Percentiles rank a stretch among this genome's conserved stretches.
Evolutionary conservation across 257 asterid species (phyloP).

Genomic region (Solanum tarapatanum): DNA sequence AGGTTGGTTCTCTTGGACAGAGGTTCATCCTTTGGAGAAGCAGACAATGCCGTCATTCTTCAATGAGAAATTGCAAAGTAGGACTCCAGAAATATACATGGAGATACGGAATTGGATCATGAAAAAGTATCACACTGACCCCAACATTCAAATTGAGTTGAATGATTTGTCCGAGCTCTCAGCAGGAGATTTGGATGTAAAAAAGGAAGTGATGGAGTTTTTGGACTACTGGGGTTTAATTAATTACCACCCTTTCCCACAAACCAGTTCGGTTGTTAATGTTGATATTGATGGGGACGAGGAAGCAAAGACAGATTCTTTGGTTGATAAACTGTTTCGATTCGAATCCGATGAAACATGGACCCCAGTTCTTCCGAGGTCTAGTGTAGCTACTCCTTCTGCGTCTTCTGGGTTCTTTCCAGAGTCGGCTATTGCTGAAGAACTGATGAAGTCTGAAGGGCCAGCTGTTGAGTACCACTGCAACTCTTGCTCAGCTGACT

Average conservation of each 20-base stretch:
- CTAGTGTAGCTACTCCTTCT: conserved; percentile 36
- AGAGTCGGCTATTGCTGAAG: conserved; percentile 63
- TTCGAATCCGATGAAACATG: conserved; percentile 63
- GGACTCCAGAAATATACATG: conserved; percentile 67
- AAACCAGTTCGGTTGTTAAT: conserved; percentile 27
- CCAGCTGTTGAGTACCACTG: conserved; percentile 89
- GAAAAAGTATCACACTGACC: conserved; percentile 70
- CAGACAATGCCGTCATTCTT: conserved; percentile 74
- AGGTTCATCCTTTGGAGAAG: conserved; percentile 78
- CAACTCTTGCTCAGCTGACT: conserved; percentile 94
- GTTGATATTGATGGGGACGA: conserved; percentile 35
- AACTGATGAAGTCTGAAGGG: conserved; percentile 80
- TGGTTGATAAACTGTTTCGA: conserved; percentile 55
- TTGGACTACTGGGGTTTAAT: conserved; percentile 98
- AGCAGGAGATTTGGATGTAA: conserved; percentile 61
- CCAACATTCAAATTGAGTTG: conserved; percentile 41
- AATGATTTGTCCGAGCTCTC: conserved; percentile 72
- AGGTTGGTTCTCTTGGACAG: conserved; percentile 99
- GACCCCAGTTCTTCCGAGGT: conserved; percentile 39
- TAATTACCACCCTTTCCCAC: conserved; percentile 82
- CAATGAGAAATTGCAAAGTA: conserved; percentile 60
- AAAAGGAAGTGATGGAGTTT: conserved; percentile 93
- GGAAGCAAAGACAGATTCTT: conserved; percentile 29
- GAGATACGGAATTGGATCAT: conserved; percentile 82
- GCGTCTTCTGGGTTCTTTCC: conserved; percentile 63